These are phyloP conservation scores for Melanogaster broomeanus DNA, from an alignment of 768 basidiomycete species.

Conservation along the genomic window DNA sequence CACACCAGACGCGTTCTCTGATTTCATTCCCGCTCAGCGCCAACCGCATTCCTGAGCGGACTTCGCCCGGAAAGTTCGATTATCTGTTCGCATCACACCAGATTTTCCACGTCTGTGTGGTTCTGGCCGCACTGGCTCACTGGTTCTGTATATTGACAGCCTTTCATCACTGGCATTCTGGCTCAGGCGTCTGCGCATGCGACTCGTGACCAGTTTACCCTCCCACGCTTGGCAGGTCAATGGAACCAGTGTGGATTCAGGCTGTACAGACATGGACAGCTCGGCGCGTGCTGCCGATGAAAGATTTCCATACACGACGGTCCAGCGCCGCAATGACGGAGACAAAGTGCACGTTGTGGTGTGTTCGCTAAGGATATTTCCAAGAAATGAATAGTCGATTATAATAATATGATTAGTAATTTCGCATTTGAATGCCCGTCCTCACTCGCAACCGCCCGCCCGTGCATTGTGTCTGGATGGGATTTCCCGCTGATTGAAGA, in stretches of 20 bases:
- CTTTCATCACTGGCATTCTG: slow-evolving; percentile 59
- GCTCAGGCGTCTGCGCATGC: slow-evolving; percentile 17
- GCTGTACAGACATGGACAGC: no score
- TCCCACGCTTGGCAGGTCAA: slow-evolving; percentile 23
- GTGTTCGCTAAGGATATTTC: slow-evolving; percentile 18
- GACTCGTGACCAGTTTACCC: slow-evolving; percentile 26
- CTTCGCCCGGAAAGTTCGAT: slow-evolving; percentile 79
- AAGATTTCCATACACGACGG: slow-evolving; percentile 7
- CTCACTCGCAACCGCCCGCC: slow-evolving; percentile 23
- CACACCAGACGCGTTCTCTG: slow-evolving; percentile 20
- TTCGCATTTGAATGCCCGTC: slow-evolving; percentile 17
- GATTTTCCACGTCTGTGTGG: slow-evolving; percentile 84
- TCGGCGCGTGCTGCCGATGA: no score
- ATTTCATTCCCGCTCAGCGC: slow-evolving; percentile 60
- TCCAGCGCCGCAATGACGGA: slow-evolving; percentile 25
- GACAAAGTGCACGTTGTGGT: slow-evolving; percentile 31
- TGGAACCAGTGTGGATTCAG: no score
- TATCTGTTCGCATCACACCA: slow-evolving; percentile 82
- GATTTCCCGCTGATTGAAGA: slow-evolving; percentile 7
- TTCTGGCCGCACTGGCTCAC: slow-evolving; percentile 69
- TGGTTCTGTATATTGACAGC: slow-evolving; percentile 58
- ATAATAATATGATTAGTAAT: slow-evolving; percentile 32
- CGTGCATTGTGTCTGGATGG: slow-evolving; percentile 12
- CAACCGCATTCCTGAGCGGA: slow-evolving; percentile 76
- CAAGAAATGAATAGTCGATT: slow-evolving; percentile 29